Evolutionary conservation across 2,329 filamentous ascomycete species (phyloP).

Genomic region (Ilyonectria mors-panacis): DNA sequence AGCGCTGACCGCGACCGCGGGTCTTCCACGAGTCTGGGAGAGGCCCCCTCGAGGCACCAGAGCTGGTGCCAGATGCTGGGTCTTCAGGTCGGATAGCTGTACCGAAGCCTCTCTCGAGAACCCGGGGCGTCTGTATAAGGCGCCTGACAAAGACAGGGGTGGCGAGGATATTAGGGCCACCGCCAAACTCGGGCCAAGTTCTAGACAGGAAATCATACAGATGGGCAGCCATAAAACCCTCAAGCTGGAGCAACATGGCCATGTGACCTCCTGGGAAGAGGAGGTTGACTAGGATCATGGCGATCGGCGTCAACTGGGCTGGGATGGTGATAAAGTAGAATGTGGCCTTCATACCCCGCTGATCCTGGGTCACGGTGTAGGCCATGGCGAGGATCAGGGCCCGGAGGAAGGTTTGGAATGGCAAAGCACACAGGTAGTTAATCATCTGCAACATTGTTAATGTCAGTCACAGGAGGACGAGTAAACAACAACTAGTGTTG

Average conservation of each 20-base stretch:
- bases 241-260: constrained; percentile 74
- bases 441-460: constrained; percentile 50
- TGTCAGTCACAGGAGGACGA: constrained; percentile 23
- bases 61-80: constrained; percentile 56
- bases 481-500: constrained; percentile 34
- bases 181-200: constrained; percentile 90
- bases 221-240: constrained; percentile 90
- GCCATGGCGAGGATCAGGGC: constrained; percentile 84
- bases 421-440: constrained; percentile 52
- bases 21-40: constrained; percentile 76
- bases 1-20: constrained; percentile 73
- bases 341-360: constrained; percentile 80
- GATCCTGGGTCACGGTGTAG: constrained; percentile 90
- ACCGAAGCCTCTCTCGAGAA: constrained; percentile 58
- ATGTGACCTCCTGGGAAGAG: constrained; percentile 72
- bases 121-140: constrained; percentile 68
- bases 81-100: constrained; percentile 66
- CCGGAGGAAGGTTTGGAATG: constrained; percentile 63
- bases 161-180: constrained; percentile 81
- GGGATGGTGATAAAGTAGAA: constrained; percentile 90
- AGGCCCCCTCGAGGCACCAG: constrained; percentile 62
- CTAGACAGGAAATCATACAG: constrained; percentile 91
- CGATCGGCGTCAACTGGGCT: constrained; percentile 84
- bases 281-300: constrained; percentile 82
- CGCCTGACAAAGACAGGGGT: constrained; percentile 81